A percentile compares a stretch with the other conserved stretches of the same genome.
Conservation (phyloP, 345 rosid species). For the Gossypium mustelinum region DNA sequence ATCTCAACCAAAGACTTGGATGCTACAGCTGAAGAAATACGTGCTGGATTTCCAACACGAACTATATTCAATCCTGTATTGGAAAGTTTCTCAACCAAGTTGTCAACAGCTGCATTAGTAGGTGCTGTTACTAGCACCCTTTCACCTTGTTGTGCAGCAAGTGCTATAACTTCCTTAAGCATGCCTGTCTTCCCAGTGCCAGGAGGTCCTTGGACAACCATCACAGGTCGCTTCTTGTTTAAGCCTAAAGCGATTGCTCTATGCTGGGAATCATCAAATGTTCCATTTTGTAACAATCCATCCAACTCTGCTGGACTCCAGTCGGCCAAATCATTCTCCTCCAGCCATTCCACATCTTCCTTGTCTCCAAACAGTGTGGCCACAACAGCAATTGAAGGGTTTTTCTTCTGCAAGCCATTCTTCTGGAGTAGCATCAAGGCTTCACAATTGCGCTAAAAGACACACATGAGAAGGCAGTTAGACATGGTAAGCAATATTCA, state of each 20-base stretch:
- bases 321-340: constrained; percentile 50
- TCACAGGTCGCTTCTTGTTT: constrained; percentile 70
- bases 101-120: constrained; percentile 95
- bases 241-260: constrained; percentile 70
- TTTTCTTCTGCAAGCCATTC: constrained; percentile 82
- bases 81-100: constrained; percentile 90
- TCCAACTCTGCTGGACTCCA: constrained; percentile 61
- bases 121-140: constrained; percentile 94
- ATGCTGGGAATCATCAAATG: constrained; percentile 66
- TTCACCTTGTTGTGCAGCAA: constrained; percentile 84
- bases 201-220: constrained; percentile 93
- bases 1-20: constrained; percentile 83
- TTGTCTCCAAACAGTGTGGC: constrained; percentile 88
- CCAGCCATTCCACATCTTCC: constrained; percentile 67
- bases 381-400: constrained; percentile 65
- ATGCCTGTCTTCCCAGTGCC: constrained; percentile 93
- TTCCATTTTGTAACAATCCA: constrained; percentile 34
- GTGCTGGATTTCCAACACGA: constrained; percentile 92
- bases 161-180: constrained; percentile 71
- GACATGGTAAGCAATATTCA: constrained; percentile 11
- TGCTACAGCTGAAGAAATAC: constrained; percentile 80
- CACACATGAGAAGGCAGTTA: constrained; percentile 1
- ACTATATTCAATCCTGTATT: constrained; percentile 65
- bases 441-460: constrained; percentile 88
- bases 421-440: constrained; percentile 93